Evolutionary conservation across 2,329 filamentous ascomycete genomes (phyloP), one percentile per base, ranked within the genome.

Genomic region (Fusarium verticillioides): DNA sequence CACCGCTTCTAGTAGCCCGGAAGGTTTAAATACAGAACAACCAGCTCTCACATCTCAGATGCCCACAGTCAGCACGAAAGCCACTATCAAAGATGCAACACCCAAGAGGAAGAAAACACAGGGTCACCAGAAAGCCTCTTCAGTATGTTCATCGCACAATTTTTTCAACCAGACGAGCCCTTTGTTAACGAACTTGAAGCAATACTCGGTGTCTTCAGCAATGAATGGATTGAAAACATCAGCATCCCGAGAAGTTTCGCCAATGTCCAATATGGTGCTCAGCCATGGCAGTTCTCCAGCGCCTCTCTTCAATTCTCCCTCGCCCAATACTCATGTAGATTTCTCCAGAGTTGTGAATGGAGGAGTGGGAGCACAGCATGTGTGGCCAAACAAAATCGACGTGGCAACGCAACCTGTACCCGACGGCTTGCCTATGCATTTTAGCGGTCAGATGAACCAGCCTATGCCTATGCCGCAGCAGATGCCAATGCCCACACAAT

Each of bases 1-100:
- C 21, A 89, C 88, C 74, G 86, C 87, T 13, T 86, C 88, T 4
- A 89, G 86, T 73, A 92, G 88, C 68, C 88, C 90, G 10, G 85
- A 84, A 63, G 82, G 81, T 13, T 53, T 76, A 19, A 76, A 70
- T 39, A 72, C 64, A 19, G 78, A 70, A 40, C 59, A 70, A 15
- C 78, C 83, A 61, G 83, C 86, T 71, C 81, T 83, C 13, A 87
- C 85, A 11, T 82, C 82, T n/a, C 78, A 76, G 52, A 86, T 85
- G 82, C 80, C 83, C 37, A 82, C 77, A 34, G 81, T 83, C 68
- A 82, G 84, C 67, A 78, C 81, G 5, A 79, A 82, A 56, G 80
- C 75, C 58, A 74, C 79, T 8, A 73, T 69, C 21, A 79, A 75
- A 60, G 75, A 78, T n/a, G 72, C 70, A 36, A 72, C 77, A 21